Base-by-base conservation (phyloP, 306 rosid species). In the Fragaria ananassa region DNA sequence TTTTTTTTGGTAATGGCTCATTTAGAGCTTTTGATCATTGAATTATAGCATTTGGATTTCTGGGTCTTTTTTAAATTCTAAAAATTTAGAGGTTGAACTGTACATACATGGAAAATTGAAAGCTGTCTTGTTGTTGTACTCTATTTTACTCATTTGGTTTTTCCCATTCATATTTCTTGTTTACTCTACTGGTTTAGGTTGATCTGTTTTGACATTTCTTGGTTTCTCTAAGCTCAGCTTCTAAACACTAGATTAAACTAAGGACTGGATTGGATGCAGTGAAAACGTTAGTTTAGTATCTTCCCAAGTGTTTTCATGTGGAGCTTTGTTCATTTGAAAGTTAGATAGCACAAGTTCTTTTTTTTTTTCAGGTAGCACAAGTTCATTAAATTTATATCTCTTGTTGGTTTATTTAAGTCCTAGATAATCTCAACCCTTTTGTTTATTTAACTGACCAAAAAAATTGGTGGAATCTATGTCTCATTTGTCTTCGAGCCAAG, bases 401-500 rank as follows among this genome's bases (percentile, higher is more conserved):
- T 6, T 62, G 68, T 62, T 62, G 68, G 68, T 62, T 61, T 62
- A 4, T 14, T 29, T 2, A 31, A 14, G n/a, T 29, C 42, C 27
- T 58, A 12, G 44, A 46, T 60, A 29, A 27, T 27, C 77, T 17
- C 69, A 62, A 64, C 25, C 13, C 25, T 18, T 18, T 37, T 35
- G 41, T 34, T 63, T 41, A 44, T 58, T 2, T 39, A 39, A 31
- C 42, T 47, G 42, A 46, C 23, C 15, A 25, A 27, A 70, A 13
- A 49, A 3, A 68, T 44, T 64, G 69, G 37, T 64, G 15, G 46
- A 35, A 35, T 64, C 69, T 64, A 64, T 64, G 69, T 35, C 69
- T 64, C 25, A 64, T 17, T 31, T 50, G 18, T 53, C 29, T 27
- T 47, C 11, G 74, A 49, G 54, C 74, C 19, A 47, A 47, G 41